Conservation (phyloP, 2,329 filamentous ascomycete genomes). For the Exophiala sideris region DNA sequence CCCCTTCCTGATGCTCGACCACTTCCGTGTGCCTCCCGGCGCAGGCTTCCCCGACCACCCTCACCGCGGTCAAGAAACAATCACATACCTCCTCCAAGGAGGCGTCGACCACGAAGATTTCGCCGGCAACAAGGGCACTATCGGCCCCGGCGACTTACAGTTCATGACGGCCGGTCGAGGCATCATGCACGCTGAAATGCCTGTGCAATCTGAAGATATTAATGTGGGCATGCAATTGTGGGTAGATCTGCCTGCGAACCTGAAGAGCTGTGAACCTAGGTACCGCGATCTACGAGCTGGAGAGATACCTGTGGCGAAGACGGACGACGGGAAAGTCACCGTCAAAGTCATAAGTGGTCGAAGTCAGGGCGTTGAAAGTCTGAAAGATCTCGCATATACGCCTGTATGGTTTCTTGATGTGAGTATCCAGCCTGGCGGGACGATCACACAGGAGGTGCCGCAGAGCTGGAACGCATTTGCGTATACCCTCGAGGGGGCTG, state of each 20-base stretch:
- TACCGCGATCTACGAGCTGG: constrained; percentile 78
- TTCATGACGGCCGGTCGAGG: constrained; percentile 96
- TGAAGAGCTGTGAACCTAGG: constrained; percentile 86
- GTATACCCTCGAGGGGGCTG: constrained; percentile 75
- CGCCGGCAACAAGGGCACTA: constrained; percentile 77
- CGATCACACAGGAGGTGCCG: constrained; percentile 71
- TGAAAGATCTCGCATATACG: constrained; percentile 90
- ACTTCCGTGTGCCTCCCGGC: constrained; percentile 76
- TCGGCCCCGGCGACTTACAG: constrained; percentile 83
- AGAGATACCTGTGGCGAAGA: constrained; percentile 74
- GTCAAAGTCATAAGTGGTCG: constrained; percentile 90
- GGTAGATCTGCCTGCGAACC: constrained; percentile 79
- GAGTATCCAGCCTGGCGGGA: constrained; percentile 73
- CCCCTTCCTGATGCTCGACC: constrained; percentile 94
- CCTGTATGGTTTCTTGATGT: constrained; percentile 95
- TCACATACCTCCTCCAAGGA: constrained; percentile 85
- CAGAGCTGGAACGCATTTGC: constrained; percentile 84
- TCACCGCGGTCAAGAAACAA: constrained; percentile 79
- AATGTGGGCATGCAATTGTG: constrained; percentile 92
- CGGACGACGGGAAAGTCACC: constrained; percentile 69
- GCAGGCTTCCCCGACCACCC: constrained; percentile 89
- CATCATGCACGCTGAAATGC: constrained; percentile 96
- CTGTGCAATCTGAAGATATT: constrained; percentile 71
- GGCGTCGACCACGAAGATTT: constrained; percentile 92
- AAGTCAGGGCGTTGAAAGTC: constrained; percentile 76